Base-by-base conservation (phyloP, 148 eudicot genomes). In the Vaccinium darrowii region DNA sequence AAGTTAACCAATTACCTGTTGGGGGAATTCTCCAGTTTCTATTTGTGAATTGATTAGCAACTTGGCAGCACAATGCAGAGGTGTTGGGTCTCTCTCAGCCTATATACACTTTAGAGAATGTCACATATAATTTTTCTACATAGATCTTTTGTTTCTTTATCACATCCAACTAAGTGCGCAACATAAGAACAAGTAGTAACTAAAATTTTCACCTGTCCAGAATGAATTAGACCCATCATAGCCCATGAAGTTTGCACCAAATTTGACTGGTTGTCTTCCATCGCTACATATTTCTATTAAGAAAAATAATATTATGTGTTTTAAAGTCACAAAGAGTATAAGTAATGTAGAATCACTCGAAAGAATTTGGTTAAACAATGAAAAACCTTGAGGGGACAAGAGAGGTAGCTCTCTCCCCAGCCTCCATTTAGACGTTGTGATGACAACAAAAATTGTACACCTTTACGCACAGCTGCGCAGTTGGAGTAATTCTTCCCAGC, bases 401-500 rank as follows among this genome's bases (percentile, higher is more conserved):
- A 92, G 14, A 85, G 83, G 63, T 90, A 90, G 82, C 92, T 90
- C 78, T 92, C 93, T 67, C 93, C 93, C 93, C 93, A 92, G 1
- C 93, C 93, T 43, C 93, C 93, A 71, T 89, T 71, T 6, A 56
- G 79, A 1, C 58, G 50, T 23, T 90, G 93, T 23, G 81, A 30
- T 27, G 49, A 51, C 7, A 92, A 71, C 49, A 90, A 74, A 84
- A 92, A 92, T 18, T 84, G 39, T 30, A 82, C 86, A n/a, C 85
- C 94, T 84, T 72, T 86, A 5, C 88, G 85, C 16, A 92, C 27
- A 2, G 92, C 81, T 58, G 12, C 43, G 65, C 86, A 89, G 30
- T 90, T 90, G n/a, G 83, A 30, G 67, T 87, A 88, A n/a, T 53
- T 92, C 80, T 83, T 89, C 9, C 93, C 89, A 12, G 84, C 82